Conservation (phyloP, 805 yeast species). For the Nakazawaea populi region DNA sequence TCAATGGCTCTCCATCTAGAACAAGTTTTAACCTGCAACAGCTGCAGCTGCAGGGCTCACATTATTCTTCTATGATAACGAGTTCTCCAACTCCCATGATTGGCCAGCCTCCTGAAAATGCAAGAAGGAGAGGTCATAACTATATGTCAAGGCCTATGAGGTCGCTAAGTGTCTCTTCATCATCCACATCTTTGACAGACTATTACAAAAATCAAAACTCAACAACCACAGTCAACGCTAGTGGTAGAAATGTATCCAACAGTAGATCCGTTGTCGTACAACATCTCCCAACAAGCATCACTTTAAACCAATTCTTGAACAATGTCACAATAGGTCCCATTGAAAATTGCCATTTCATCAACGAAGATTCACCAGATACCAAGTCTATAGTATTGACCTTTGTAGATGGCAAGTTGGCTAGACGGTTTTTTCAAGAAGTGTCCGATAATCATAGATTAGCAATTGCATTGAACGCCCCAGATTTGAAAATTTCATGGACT, state of each 20-base stretch:
- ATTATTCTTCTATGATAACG: constrained; percentile 4
- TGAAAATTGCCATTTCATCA: constrained; percentile 46
- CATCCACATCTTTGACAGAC: constrained; percentile 11
- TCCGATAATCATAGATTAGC: constrained; percentile 61
- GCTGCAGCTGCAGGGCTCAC: not conserved
- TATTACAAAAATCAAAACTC: not conserved
- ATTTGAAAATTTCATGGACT: constrained; percentile 27
- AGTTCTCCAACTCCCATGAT: constrained; percentile 13
- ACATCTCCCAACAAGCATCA: constrained; percentile 13
- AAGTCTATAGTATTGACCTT: constrained; percentile 19
- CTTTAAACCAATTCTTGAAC: constrained; percentile 31
- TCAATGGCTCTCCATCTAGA: constrained; percentile 13
- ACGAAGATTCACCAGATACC: constrained; percentile 18
- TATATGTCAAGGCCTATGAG: constrained; percentile 12
- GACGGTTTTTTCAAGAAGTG: constrained; percentile 28
- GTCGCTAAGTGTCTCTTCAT: constrained; percentile 9
- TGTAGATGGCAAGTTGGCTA: constrained; percentile 60
- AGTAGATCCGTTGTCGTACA: constrained; percentile 21
- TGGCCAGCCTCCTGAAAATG: constrained; percentile 5
- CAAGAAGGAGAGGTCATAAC: constrained; percentile 5
- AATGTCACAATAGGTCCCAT: constrained; percentile 54
- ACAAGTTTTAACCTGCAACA: constrained; percentile 1
- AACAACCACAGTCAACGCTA: not conserved
- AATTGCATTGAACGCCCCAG: constrained; percentile 54
- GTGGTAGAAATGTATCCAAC: constrained; percentile 13